These are phyloP conservation scores for Candida multigemmis DNA, from an alignment of 805 yeast genomes.

Conservation along the genomic window DNA sequence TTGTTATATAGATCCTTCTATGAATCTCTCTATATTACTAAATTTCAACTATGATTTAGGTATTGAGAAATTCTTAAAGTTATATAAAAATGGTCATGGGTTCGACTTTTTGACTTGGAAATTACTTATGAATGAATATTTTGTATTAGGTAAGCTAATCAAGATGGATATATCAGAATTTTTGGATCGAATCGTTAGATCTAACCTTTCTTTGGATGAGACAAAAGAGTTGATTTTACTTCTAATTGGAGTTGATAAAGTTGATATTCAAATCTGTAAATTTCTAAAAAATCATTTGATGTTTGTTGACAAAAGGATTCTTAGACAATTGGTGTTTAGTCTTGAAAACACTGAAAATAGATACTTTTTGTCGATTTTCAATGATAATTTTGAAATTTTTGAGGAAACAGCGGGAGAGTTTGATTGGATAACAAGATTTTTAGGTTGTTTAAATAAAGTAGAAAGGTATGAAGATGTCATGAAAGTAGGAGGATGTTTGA, in stretches of 20 bases:
- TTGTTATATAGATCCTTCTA: no score
- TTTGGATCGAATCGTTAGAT: slow-evolving; percentile 12
- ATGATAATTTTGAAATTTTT: no score
- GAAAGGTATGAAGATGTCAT: no score
- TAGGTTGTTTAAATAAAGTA: no score
- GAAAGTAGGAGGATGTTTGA: no score
- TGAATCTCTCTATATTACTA: slow-evolving; percentile 18
- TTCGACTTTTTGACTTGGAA: slow-evolving; percentile 24
- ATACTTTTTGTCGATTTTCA: no score
- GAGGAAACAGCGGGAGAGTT: no score
- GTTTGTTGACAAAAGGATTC: no score
- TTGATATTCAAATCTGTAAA: slow-evolving; percentile 13
- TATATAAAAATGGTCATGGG: slow-evolving; percentile 18
- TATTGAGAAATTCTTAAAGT: slow-evolving; percentile 12
- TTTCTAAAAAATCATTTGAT: no score
- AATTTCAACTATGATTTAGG: slow-evolving; percentile 19
- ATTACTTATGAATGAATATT: slow-evolving; percentile 17
- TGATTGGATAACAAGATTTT: no score
- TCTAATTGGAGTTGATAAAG: slow-evolving; percentile 13
- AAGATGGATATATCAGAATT: slow-evolving; percentile 9
- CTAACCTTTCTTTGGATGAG: slow-evolving; percentile 6
- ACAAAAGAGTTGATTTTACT: slow-evolving; percentile 10
- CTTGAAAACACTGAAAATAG: no score
- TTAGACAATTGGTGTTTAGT: no score
- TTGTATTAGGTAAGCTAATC: slow-evolving; percentile 6